Percentiles rank a stretch among this genome's conserved stretches.
phyloP scores from a whole-genome alignment of 805 yeast species.

The Wickerhamomyces canadensis region DNA sequence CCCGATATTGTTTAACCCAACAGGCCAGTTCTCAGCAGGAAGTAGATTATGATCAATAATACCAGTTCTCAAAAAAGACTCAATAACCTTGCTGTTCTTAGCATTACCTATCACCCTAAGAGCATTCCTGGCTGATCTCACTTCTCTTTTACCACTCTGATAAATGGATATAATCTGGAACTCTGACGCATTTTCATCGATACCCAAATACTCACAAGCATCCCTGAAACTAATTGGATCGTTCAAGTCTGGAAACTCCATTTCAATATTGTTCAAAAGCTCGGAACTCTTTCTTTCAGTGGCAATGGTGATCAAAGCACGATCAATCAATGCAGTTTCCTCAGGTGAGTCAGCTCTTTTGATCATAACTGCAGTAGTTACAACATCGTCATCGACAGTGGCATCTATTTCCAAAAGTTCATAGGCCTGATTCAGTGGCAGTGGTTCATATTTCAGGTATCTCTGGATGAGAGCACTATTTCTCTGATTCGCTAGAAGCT shows the following conservation, averaged over 20 bases:
- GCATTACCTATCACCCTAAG: slow-evolving; percentile 49
- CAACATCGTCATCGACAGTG: slow-evolving; percentile 60
- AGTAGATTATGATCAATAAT: slow-evolving; percentile 51
- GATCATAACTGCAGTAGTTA: slow-evolving; percentile 68
- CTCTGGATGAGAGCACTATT: slow-evolving; percentile 30
- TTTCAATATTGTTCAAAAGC: slow-evolving; percentile 49
- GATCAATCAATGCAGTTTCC: slow-evolving; percentile 36
- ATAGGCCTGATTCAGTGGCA: slow-evolving; percentile 46
- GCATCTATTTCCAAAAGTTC: slow-evolving; percentile 43
- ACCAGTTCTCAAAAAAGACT: slow-evolving; percentile 56
- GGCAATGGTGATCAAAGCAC: slow-evolving; percentile 62
- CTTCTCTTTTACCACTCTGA: slow-evolving; percentile 44
- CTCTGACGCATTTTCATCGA: slow-evolving; percentile 48
- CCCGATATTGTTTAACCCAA: slow-evolving; percentile 91
- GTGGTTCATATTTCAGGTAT: slow-evolving; percentile 42
- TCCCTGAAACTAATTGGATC: slow-evolving; percentile 28
- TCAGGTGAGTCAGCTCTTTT: slow-evolving; percentile 49
- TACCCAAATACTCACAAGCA: slow-evolving; percentile 46
- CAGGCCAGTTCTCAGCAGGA: slow-evolving; percentile 73
- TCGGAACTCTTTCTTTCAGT: slow-evolving; percentile 48
- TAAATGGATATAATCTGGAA: slow-evolving; percentile 48
- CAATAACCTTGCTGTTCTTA: slow-evolving; percentile 50
- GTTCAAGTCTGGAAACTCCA: slow-evolving; percentile 25
- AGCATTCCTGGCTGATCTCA: slow-evolving; percentile 52
- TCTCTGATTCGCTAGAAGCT: slow-evolving; percentile 33